phyloP scores from a whole-genome alignment of 2,329 filamentous ascomycete species.

The Cordyceps fumosorosea region DNA sequence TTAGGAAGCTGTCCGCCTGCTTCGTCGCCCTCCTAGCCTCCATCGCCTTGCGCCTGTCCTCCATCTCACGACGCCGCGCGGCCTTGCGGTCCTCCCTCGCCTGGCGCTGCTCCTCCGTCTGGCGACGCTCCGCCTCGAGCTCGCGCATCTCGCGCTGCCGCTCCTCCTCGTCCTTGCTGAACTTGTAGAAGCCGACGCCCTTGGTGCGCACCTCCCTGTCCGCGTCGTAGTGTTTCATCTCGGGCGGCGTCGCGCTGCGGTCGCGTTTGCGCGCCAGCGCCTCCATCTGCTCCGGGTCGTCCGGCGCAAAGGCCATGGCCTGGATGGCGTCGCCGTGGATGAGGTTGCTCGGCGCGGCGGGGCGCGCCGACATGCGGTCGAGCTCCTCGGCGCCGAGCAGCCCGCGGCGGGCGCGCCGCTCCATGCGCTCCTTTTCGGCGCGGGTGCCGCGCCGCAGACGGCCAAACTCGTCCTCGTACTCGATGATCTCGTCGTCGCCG shows the following conservation, averaged over 20 bases:
- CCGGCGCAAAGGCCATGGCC: slow-evolving; percentile 71
- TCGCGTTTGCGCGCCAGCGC: slow-evolving; percentile 72
- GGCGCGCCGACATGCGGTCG: slow-evolving; percentile 62
- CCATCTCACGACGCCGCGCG: slow-evolving; percentile 55
- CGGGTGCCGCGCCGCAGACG: slow-evolving; percentile 68
- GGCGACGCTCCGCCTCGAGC: slow-evolving; percentile 58
- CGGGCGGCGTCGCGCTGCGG: slow-evolving; percentile 71
- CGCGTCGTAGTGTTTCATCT: slow-evolving; percentile 79
- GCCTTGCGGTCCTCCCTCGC: slow-evolving; percentile 51
- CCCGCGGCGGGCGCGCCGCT: slow-evolving; percentile 45
- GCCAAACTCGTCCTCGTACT: slow-evolving; percentile 89
- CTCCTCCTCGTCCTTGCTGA: slow-evolving; percentile 67
- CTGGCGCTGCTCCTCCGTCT: slow-evolving; percentile 58
- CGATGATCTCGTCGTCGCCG: slow-evolving; percentile 58
- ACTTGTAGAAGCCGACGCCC: slow-evolving; percentile 87
- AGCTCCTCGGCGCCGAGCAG: slow-evolving; percentile 53
- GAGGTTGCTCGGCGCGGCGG: slow-evolving; percentile 58
- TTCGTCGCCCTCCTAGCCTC: slow-evolving; percentile 56
- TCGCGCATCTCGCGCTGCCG: slow-evolving; percentile 66
- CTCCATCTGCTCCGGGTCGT: slow-evolving; percentile 67
- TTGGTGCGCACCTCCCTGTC: slow-evolving; percentile 76
- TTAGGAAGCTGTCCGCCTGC: slow-evolving; percentile 67
- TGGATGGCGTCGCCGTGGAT: slow-evolving; percentile 87
- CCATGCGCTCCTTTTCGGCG: slow-evolving; percentile 58
- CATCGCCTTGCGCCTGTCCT: slow-evolving; percentile 56